phyloP scores from a whole-genome alignment of 805 yeast genomes.

The Yarrowia sp. region DNA sequence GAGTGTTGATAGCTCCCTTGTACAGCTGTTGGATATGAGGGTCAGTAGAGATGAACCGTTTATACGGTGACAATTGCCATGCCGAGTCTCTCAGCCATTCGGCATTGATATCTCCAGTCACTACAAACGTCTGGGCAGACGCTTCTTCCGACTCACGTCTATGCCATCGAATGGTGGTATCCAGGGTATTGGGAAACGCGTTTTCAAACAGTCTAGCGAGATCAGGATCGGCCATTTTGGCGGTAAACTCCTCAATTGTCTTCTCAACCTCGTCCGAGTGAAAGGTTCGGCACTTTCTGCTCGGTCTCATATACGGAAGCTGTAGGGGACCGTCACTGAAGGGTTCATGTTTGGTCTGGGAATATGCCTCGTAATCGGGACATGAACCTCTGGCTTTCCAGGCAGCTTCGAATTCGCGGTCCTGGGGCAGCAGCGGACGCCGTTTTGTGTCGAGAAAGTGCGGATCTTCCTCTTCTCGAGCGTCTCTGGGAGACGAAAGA shows the following conservation, averaged over 20 bases:
- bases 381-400: conserved; percentile 51
- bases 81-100: conserved; percentile 93
- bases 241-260: conserved; percentile 60
- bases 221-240: conserved; percentile 64
- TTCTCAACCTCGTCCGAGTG: conserved; percentile 65
- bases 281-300: conserved; percentile 74
- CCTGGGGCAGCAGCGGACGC: neutral
- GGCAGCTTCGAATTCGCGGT: conserved; percentile 19
- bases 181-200: conserved; percentile 85
- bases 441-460: conserved; percentile 4
- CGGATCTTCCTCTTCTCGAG: neutral
- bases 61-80: conserved; percentile 78
- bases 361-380: conserved; percentile 68
- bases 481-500: conserved; percentile 1
- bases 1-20: conserved; percentile 81
- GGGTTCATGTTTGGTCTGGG: conserved; percentile 63
- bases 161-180: conserved; percentile 85
- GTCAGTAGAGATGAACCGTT: conserved; percentile 64
- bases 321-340: conserved; percentile 60
- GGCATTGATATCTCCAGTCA: conserved; percentile 92
- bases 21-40: conserved; percentile 58
- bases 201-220: conserved; percentile 79
- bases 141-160: conserved; percentile 43
- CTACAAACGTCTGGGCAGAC: conserved; percentile 71
- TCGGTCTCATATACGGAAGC: conserved; percentile 81